A percentile compares a stretch with the other conserved stretches of the same genome.
Conservation (phyloP, 805 yeast species). For the Ogataea glucozyma region DNA sequence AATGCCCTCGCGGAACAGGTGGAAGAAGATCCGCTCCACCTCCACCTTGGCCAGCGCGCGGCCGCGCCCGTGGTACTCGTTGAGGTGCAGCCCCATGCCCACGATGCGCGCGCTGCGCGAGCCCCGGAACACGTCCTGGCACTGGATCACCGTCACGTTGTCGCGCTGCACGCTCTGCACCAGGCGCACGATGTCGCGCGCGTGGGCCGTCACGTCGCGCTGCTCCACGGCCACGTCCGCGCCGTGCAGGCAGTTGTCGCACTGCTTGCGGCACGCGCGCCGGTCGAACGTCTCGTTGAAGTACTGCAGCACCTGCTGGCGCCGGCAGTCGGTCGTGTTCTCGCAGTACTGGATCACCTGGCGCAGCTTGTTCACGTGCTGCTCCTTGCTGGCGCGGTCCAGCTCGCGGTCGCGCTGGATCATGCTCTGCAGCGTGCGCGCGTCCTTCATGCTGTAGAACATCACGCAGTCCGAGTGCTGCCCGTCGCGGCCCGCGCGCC, state of each 20-base stretch:
- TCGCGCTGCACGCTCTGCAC: constrained; percentile 56
- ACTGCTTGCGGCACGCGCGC: constrained; percentile 61
- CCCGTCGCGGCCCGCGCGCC: constrained; percentile 98
- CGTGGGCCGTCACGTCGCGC: constrained; percentile 67
- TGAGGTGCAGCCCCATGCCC: constrained; percentile 59
- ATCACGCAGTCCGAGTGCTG: constrained; percentile 75
- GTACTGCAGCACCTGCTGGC: constrained; percentile 85
- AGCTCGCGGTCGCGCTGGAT: constrained; percentile 75
- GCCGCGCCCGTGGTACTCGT: constrained; percentile 72
- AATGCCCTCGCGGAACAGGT: constrained; percentile 63
- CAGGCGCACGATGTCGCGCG: constrained; percentile 58
- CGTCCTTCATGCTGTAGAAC: constrained; percentile 81
- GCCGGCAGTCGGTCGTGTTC: constrained; percentile 84
- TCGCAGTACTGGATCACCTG: constrained; percentile 92
- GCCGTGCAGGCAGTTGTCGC: constrained; percentile 79
- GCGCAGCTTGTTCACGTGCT: constrained; percentile 71
- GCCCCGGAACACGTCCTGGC: constrained; percentile 83
- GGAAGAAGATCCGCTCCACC: constrained; percentile 80
- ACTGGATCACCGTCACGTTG: constrained; percentile 73
- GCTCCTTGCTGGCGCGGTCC: constrained; percentile 63
- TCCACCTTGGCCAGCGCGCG: constrained; percentile 62
- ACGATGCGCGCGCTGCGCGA: constrained; percentile 61
- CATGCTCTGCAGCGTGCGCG: constrained; percentile 70
- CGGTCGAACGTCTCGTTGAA: constrained; percentile 83
- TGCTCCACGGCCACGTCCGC: constrained; percentile 43